Conservation (phyloP, 2,329 filamentous ascomycete species). For the Phialemonium atrogriseum region DNA sequence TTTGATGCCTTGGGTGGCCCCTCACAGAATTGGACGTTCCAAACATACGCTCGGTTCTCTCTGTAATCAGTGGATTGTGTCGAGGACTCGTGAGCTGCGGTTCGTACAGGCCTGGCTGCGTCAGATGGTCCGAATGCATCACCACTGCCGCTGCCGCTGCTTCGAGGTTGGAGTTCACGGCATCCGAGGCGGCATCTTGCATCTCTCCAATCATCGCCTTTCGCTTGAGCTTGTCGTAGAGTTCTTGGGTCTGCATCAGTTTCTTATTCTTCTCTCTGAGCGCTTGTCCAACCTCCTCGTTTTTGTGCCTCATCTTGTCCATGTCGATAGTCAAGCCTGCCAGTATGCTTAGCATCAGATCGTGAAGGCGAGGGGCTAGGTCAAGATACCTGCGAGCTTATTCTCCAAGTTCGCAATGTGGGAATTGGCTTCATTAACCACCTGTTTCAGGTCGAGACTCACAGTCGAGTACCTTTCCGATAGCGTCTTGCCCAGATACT, state of each 20-base stretch:
- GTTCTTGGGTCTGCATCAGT: constrained; percentile 58
- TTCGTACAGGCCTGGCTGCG: neutral
- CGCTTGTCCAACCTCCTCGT: constrained; percentile 59
- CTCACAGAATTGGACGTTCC: no score
- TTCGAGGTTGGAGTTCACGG: constrained; percentile 27
- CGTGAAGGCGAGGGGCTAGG: no score
- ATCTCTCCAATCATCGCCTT: constrained; percentile 46
- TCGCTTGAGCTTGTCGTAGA: constrained; percentile 53
- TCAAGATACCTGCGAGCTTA: constrained; percentile 56
- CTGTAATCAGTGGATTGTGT: neutral
- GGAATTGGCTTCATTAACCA: constrained; percentile 65
- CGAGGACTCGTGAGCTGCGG: neutral
- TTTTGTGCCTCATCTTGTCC: constrained; percentile 57
- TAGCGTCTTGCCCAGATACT: constrained; percentile 62
- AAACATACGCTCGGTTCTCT: neutral
- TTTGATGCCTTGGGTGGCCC: neutral
- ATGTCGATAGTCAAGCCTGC: constrained; percentile 53
- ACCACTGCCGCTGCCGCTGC: constrained; percentile 1
- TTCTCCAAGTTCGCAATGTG: constrained; percentile 61
- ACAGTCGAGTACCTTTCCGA: constrained; percentile 62
- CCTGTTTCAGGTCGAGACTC: constrained; percentile 60
- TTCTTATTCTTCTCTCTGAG: constrained; percentile 65
- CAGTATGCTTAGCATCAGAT: no score
- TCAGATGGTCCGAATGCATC: constrained; percentile 2
- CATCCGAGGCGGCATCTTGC: constrained; percentile 43